Evolutionary conservation across 768 basidiomycete species (phyloP).

Genomic region (Tephrocybe sp.): DNA sequence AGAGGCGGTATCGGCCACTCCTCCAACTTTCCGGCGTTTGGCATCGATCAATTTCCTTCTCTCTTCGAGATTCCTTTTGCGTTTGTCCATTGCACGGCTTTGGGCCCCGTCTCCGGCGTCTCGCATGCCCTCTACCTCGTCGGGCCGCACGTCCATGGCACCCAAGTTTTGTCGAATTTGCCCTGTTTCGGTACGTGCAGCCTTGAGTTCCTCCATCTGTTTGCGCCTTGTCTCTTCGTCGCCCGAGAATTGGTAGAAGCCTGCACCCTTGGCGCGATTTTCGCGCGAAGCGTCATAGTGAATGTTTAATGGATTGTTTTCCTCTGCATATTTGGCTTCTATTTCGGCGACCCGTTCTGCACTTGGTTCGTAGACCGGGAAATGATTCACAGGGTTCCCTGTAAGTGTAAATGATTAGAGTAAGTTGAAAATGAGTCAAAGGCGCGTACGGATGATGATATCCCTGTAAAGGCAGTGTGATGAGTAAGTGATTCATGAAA

Average conservation of each 20-base stretch:
- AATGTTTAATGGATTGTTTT: constrained; percentile 63
- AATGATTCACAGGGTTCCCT: constrained; percentile 84
- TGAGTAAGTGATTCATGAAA: constrained; percentile 9
- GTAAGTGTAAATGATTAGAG: constrained; percentile 5
- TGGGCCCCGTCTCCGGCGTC: constrained; percentile 30
- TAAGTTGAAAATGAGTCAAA: neutral
- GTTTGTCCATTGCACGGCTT: constrained; percentile 68
- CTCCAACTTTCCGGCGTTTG: constrained; percentile 54
- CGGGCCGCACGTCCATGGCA: constrained; percentile 57
- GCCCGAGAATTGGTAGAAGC: constrained; percentile 85
- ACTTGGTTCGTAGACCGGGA: constrained; percentile 86
- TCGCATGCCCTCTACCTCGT: constrained; percentile 77
- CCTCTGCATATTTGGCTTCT: constrained; percentile 64
- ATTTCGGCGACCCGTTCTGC: constrained; percentile 77
- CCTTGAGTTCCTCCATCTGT: constrained; percentile 82
- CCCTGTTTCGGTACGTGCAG: constrained; percentile 69
- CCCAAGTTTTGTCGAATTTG: constrained; percentile 55
- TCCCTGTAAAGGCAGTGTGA: constrained; percentile 36
- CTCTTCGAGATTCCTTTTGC: constrained; percentile 73
- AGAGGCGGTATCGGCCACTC: constrained; percentile 5
- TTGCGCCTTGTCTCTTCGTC: constrained; percentile 76
- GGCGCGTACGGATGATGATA: constrained; percentile 49
- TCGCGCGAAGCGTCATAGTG: constrained; percentile 86
- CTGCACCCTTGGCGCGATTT: constrained; percentile 86
- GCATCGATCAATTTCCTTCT: constrained; percentile 59